Conservation (phyloP, 2,329 filamentous ascomycete genomes). For the Clonostachys solani region DNA sequence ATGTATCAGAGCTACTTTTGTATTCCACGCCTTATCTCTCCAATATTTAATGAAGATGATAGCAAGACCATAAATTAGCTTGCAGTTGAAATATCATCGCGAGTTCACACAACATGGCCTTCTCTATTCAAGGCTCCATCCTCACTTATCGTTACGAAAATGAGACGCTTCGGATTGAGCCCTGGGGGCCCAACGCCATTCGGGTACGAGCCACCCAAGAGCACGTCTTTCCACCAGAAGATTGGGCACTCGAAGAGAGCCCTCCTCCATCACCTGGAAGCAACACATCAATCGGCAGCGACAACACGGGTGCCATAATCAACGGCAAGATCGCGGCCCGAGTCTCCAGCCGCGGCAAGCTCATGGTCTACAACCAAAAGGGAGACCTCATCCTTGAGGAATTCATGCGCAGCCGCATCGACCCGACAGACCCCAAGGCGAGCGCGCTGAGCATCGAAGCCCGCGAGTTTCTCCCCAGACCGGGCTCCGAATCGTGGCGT, state of each 20-base stretch:
- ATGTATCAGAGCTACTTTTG: too few species aligned
- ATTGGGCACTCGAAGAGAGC: conserved; percentile 27
- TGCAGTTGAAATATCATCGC: too few species aligned
- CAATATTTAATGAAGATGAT: too few species aligned
- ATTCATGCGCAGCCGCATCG: conserved; percentile 17
- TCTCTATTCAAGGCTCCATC: too few species aligned
- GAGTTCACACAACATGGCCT: too few species aligned
- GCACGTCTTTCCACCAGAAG: conserved; percentile 21
- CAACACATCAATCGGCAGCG: conserved; percentile 4
- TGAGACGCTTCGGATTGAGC: conserved; percentile 41
- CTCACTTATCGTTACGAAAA: conserved; percentile 30
- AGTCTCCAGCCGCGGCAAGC: conserved; percentile 18
- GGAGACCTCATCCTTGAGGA: conserved; percentile 22
- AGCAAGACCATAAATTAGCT: too few species aligned
- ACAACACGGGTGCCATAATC: conserved; percentile 11
- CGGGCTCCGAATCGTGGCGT: conserved; percentile 42
- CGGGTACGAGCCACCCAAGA: conserved; percentile 40
- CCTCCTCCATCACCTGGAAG: conserved; percentile 4
- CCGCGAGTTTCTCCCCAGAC: conserved; percentile 50
- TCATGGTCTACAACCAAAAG: conserved; percentile 15
- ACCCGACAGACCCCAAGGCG: conserved; percentile 48
- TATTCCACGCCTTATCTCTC: too few species aligned
- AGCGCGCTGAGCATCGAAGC: conserved; percentile 52
- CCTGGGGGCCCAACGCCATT: conserved; percentile 41
- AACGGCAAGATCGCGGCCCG: conserved; percentile 23